Evolutionary conservation across 495 filamentous ascomycete species (phyloP).

Genomic region (Daldinia bambusicola): DNA sequence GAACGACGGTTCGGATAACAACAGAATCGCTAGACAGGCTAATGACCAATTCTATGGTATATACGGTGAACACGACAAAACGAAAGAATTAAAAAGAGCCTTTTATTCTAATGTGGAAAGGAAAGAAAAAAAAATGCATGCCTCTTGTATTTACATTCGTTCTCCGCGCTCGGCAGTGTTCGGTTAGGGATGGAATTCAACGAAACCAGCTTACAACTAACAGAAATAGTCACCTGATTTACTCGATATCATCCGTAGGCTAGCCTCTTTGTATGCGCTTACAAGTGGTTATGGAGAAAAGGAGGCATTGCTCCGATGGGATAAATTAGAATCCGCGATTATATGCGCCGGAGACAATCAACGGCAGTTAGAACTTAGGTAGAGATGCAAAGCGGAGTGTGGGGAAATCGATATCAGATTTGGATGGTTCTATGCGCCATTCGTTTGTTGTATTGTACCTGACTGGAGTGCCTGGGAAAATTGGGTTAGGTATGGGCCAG

Average conservation of each 20-base stretch:
- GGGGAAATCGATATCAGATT: background rate
- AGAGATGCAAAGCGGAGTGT: background rate
- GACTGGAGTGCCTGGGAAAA: constrained; percentile 1
- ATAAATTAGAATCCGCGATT: constrained; percentile 31
- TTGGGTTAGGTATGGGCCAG: background rate
- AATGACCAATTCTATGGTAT: constrained; percentile 11
- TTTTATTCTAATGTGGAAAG: background rate
- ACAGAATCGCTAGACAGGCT: background rate
- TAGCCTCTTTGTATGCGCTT: constrained; percentile 6
- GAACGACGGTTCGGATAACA: background rate
- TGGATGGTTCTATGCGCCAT: background rate
- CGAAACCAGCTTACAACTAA: constrained; percentile 4
- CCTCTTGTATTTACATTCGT: constrained; percentile 5
- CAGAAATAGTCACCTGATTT: constrained; percentile 10
- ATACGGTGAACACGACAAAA: constrained; percentile 12
- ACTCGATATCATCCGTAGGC: background rate
- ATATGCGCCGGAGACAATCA: background rate
- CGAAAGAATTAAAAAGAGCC: constrained; percentile 13
- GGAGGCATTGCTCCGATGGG: constrained; percentile 12
- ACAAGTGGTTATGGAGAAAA: constrained; percentile 8
- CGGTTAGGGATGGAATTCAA: constrained; percentile 43
- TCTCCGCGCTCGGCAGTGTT: constrained; percentile 44
- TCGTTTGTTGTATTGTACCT: background rate
- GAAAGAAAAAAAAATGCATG: background rate
- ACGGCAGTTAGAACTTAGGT: constrained; percentile 16